Percentiles rank a stretch among this genome's conserved stretches.
Evolutionary conservation across 257 asterid genomes (phyloP).

Genomic region (Solanum virginianum): DNA sequence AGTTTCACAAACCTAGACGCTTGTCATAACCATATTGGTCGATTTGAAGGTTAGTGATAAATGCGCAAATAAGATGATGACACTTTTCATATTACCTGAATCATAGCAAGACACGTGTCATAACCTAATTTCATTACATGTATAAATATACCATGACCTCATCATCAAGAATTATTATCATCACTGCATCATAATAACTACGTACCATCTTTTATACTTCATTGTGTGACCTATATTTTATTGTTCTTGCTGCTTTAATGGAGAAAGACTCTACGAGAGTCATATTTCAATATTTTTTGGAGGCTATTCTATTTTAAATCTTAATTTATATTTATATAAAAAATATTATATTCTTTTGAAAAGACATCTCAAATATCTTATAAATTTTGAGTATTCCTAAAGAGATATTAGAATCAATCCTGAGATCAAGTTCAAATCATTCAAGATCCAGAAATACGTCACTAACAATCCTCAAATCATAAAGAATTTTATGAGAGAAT

Average conservation of each 20-base stretch:
- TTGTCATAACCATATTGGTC: not conserved
- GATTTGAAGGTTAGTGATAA: not conserved
- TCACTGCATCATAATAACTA: not conserved
- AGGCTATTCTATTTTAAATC: rapidly evolving
- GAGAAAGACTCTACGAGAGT: no score
- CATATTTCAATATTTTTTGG: no score
- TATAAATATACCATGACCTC: not conserved
- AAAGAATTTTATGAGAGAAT: no score
- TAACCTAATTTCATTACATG: not conserved
- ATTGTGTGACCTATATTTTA: not conserved
- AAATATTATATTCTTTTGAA: no score
- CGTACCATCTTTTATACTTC: not conserved
- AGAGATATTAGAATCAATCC: no score
- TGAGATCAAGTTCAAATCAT: no score
- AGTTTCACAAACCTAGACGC: not conserved
- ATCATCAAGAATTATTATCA: not conserved
- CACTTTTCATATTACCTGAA: not conserved
- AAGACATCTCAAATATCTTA: rapidly evolving
- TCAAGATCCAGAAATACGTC: no score
- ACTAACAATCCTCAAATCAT: no score
- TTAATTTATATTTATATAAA: no score
- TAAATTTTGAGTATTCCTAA: no score
- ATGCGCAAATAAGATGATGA: not conserved
- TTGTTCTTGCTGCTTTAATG: not conserved
- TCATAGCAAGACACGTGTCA: not conserved